Conservation (phyloP, 1,284 basidiomycete genomes). For the Schizophyllum amplum region DNA sequence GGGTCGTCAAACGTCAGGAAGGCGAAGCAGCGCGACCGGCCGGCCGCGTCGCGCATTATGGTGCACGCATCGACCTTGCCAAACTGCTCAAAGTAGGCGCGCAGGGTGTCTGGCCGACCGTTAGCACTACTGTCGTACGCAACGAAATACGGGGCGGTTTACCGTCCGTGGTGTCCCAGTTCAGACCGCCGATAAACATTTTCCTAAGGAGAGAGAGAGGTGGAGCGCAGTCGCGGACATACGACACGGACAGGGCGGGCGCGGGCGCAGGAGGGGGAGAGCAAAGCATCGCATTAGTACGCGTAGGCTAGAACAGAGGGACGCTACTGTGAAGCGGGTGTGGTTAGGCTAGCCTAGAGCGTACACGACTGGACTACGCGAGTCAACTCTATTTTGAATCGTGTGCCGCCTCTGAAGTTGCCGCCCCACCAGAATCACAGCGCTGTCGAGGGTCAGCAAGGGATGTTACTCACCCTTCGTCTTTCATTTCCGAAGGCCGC, state of each 20-base stretch:
- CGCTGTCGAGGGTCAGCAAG: slow-evolving; percentile 18
- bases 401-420: slow-evolving; percentile 20
- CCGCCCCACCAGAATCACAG: slow-evolving; percentile 25
- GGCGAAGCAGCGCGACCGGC: slow-evolving; percentile 88
- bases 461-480: slow-evolving; percentile 83
- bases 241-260: slow-evolving; percentile 12
- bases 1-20: slow-evolving; percentile 90
- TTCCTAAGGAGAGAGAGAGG: slow-evolving; percentile 53
- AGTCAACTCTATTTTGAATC: slow-evolving; percentile 24
- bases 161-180: slow-evolving; percentile 98
- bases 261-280: slow-evolving; percentile 28
- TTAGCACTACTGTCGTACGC: slow-evolving; percentile 32
- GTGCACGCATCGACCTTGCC: slow-evolving; percentile 89
- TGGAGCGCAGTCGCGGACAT: background rate
- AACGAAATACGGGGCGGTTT: slow-evolving; percentile 28
- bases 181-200: slow-evolving; percentile 95
- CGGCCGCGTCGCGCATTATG: slow-evolving; percentile 91
- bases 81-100: slow-evolving; percentile 83
- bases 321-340: slow-evolving; percentile 47
- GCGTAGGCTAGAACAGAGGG: slow-evolving; percentile 62
- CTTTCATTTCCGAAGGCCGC: slow-evolving; percentile 92
- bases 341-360: slow-evolving; percentile 68
- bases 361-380: slow-evolving; percentile 61
- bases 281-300: slow-evolving; percentile 68
- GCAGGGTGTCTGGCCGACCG: slow-evolving; percentile 60